Evolutionary conservation across 2,329 filamentous ascomycete species (phyloP).

Genomic region (Madurella fahalii): DNA sequence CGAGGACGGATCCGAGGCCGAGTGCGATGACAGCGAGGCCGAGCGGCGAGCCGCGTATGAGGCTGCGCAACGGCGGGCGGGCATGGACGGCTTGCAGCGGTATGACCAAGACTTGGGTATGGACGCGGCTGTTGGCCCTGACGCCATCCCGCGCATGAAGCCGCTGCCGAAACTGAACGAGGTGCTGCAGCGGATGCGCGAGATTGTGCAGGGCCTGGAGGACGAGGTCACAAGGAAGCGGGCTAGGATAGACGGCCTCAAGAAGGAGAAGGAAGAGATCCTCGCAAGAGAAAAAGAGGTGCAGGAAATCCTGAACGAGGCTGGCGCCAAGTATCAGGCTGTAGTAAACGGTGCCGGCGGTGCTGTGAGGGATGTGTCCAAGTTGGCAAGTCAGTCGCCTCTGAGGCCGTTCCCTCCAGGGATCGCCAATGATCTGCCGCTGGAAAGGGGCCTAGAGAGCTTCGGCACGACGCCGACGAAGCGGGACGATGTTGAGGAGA

Average conservation of each 20-base stretch:
- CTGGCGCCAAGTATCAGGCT: constrained; percentile 60
- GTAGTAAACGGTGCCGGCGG: constrained; percentile 32
- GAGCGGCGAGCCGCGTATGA: constrained; percentile 80
- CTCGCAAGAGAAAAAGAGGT: constrained; percentile 70
- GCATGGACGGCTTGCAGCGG: constrained; percentile 68
- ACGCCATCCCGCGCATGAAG: constrained; percentile 62
- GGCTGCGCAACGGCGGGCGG: constrained; percentile 76
- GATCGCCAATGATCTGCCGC: constrained; percentile 27
- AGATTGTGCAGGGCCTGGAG: constrained; percentile 60
- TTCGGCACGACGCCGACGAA: constrained; percentile 42
- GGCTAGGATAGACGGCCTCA: constrained; percentile 60
- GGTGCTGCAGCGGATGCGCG: constrained; percentile 61
- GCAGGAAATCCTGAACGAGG: constrained; percentile 74
- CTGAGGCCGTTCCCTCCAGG: constrained; percentile 27
- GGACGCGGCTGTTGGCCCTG: constrained; percentile 32
- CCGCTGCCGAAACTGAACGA: constrained; percentile 70
- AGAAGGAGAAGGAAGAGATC: constrained; percentile 65
- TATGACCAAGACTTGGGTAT: constrained; percentile 39
- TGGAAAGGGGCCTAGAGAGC: constrained; percentile 44
- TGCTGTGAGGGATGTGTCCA: constrained; percentile 16
- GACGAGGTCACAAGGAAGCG: constrained; percentile 56
- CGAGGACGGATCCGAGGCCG: constrained; percentile 50
- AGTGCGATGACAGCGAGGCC: constrained; percentile 59
- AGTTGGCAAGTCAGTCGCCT: constrained; percentile 29
- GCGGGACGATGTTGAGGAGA: constrained; percentile 25